Evolutionary conservation across 2,329 filamentous ascomycete genomes (phyloP).

Genomic region (Sporothrix variecibatus): DNA sequence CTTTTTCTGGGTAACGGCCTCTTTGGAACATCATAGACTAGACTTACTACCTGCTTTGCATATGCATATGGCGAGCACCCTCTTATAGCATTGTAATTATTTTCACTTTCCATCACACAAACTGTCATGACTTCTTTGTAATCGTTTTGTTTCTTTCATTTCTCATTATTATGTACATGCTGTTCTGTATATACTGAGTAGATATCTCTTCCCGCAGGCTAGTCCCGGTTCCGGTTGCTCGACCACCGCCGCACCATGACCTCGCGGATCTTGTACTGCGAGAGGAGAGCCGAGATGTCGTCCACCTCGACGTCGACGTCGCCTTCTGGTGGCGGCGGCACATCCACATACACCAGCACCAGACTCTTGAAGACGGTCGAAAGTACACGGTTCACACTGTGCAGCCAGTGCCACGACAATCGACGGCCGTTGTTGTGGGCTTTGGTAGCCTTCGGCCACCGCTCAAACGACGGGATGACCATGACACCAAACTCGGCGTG

Average conservation of each 20-base stretch:
- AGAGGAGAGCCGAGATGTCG: constrained; percentile 59
- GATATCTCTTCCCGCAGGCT: no score
- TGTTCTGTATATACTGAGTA: neutral
- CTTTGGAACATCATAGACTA: neutral
- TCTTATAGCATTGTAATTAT: neutral
- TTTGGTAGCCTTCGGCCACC: no score
- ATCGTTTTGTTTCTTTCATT: no score
- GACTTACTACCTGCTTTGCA: neutral
- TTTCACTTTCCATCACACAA: no score
- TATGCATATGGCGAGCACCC: neutral
- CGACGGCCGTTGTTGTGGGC: neutral
- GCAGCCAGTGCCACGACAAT: constrained; percentile 75
- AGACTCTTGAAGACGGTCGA: constrained; percentile 88
- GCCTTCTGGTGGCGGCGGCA: constrained; percentile 67
- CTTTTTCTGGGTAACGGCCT: neutral
- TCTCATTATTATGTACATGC: no score
- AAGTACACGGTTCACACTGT: constrained; percentile 86
- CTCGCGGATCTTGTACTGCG: constrained; percentile 75
- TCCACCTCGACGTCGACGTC: constrained; percentile 33
- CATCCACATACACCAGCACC: constrained; percentile 86
- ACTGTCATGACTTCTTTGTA: no score
- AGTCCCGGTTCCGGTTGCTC: constrained; percentile 68
- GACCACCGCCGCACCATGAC: constrained; percentile 82
- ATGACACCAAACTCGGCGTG: constrained; percentile 92
- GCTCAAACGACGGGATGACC: constrained; percentile 66